A percentile compares a stretch with the other conserved stretches of the same genome.
These are phyloP conservation scores for Eimeria praecox DNA, from an alignment of 169 alveolate species.

Conservation along the genomic window DNA sequence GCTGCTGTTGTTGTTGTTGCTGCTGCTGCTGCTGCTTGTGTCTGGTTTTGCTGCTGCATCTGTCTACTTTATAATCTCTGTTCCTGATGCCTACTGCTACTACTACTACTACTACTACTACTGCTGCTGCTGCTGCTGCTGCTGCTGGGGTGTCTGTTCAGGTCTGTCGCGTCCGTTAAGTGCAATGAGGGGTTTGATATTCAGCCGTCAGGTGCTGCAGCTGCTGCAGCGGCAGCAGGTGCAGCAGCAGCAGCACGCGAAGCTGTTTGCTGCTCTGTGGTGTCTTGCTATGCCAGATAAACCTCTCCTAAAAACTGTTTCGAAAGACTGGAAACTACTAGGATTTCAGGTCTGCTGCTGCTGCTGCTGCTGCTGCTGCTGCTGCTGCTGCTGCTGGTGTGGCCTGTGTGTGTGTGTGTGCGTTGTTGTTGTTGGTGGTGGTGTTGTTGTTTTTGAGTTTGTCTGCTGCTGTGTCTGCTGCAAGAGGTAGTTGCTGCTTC, in stretches of 20 bases:
- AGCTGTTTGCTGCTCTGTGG: conserved; percentile 1
- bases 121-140: background rate
- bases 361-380: conserved; percentile 40
- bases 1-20: conserved; percentile 1
- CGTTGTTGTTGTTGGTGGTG: background rate
- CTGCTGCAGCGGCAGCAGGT: conserved; percentile 21
- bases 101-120: background rate
- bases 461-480: too few species aligned
- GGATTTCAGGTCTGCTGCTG: conserved; percentile 12
- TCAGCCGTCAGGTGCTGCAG: conserved; percentile 51
- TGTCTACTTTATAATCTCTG: background rate
- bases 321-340: conserved; percentile 16
- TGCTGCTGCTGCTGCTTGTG: background rate
- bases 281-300: background rate
- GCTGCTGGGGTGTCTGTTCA: background rate
- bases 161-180: conserved; percentile 3
- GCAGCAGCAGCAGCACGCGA: conserved; percentile 43
- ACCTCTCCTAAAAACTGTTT: background rate
- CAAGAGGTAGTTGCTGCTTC: conserved; percentile 31
- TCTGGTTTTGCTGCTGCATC: background rate
- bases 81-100: background rate
- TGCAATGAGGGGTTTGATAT: conserved; percentile 1
- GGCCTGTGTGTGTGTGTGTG: background rate
- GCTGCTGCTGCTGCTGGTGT: conserved; percentile 29
- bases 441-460: conserved; percentile 1